phyloP scores from a whole-genome alignment of 805 yeast species.

The Candida ficus region DNA sequence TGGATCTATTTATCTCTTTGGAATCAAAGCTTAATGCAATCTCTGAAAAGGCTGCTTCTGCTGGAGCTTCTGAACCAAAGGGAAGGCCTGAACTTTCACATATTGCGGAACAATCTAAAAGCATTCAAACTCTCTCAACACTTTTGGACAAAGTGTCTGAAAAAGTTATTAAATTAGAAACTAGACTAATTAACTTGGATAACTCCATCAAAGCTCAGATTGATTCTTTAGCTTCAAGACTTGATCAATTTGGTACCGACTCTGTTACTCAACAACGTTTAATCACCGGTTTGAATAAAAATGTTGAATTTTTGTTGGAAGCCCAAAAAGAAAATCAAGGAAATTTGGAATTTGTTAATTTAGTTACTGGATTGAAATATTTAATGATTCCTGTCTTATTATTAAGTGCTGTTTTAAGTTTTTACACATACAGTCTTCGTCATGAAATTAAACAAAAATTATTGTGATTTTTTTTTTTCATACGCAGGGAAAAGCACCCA shows the following conservation, averaged over 20 bases:
- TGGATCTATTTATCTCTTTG: conserved; percentile 10
- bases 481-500: no score
- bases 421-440: conserved; percentile 49
- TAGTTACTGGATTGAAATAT: conserved; percentile 22
- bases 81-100: conserved; percentile 18
- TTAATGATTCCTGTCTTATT: conserved; percentile 24
- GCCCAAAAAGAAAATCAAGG: conserved; percentile 22
- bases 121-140: conserved; percentile 10
- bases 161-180: conserved; percentile 5
- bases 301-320: conserved; percentile 17
- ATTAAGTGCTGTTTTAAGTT: conserved; percentile 31
- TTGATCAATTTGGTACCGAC: conserved; percentile 18
- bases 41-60: conserved; percentile 1
- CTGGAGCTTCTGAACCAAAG: conserved; percentile 7
- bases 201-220: conserved; percentile 4
- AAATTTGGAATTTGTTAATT: conserved; percentile 20
- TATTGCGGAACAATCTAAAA: conserved; percentile 16
- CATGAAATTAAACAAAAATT: conserved; percentile 59
- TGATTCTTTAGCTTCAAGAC: conserved; percentile 1
- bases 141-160: conserved; percentile 2
- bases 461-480: conserved; percentile 28
- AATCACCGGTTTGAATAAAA: conserved; percentile 15
- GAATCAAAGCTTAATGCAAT: conserved; percentile 18
- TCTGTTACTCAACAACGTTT: conserved; percentile 19
- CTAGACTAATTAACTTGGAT: conserved; percentile 7